These are phyloP conservation scores for Brassica rapa DNA, from an alignment of 345 rosid species.

Conservation along the genomic window DNA sequence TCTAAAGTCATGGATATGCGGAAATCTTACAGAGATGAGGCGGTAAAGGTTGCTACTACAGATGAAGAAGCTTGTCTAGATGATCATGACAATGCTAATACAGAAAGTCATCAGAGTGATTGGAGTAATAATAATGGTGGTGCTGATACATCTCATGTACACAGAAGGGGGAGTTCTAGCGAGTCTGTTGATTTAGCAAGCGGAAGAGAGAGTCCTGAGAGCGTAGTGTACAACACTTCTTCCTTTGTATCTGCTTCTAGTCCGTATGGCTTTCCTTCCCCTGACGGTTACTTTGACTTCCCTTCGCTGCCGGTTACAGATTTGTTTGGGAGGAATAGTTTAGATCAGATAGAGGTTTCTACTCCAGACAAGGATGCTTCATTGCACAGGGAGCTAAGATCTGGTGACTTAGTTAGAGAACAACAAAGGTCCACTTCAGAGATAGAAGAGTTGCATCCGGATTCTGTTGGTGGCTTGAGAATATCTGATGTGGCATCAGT, in stretches of 20 bases:
- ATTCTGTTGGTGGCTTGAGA: conserved; percentile 55
- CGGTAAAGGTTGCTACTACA: conserved; percentile 46
- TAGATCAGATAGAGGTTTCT: conserved; percentile 48
- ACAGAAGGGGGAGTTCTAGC: conserved; percentile 58
- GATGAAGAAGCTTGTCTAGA: conserved; percentile 45
- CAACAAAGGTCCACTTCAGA: conserved; percentile 57
- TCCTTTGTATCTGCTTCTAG: conserved; percentile 50
- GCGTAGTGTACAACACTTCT: conserved; percentile 55
- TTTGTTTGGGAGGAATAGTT: conserved; percentile 68
- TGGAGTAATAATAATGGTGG: conserved; percentile 53
- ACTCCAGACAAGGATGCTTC: conserved; percentile 47
- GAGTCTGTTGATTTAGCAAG: conserved; percentile 63
- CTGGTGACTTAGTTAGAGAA: conserved; percentile 79
- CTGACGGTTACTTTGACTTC: conserved; percentile 57
- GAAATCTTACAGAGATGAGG: conserved; percentile 69
- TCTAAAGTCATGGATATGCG: conserved; percentile 96
- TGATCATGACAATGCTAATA: conserved; percentile 33
- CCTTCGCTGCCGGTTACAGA: conserved; percentile 72
- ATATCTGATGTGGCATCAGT: conserved; percentile 62
- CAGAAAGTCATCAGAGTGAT: conserved; percentile 49
- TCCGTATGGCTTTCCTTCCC: conserved; percentile 44
- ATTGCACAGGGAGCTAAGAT: conserved; percentile 42
- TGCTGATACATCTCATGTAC: conserved; percentile 49
- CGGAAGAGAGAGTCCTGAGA: conserved; percentile 58
- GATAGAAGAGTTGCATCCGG: conserved; percentile 54